A percentile compares a stretch with the other conserved stretches of the same genome.
phyloP scores from a whole-genome alignment of 306 rosid species.

The Vigna reflexopilosa region DNA sequence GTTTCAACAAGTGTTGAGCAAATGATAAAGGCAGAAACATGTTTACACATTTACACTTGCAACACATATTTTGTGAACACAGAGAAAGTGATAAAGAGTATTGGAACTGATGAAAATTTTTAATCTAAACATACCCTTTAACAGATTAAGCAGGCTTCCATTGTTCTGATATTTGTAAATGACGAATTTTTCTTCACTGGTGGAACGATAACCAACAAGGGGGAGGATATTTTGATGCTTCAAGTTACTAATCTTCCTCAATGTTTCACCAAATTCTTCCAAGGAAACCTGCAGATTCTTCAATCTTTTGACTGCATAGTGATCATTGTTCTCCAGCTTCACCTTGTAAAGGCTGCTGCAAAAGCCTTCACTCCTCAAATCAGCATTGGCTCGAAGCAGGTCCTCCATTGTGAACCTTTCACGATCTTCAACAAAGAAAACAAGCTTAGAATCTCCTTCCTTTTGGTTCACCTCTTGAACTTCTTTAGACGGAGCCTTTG shows the following conservation, averaged over 20 bases:
- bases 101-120: slow-evolving; percentile 4
- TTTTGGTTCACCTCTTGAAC: slow-evolving; percentile 42
- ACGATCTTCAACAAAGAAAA: slow-evolving; percentile 70
- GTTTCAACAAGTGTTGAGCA: neutral
- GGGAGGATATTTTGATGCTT: slow-evolving; percentile 77
- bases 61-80: slow-evolving; percentile 3
- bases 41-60: neutral
- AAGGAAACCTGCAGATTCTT: slow-evolving; percentile 69
- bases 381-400: slow-evolving; percentile 66
- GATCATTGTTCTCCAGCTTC: slow-evolving; percentile 53
- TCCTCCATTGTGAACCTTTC: slow-evolving; percentile 75
- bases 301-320: slow-evolving; percentile 75
- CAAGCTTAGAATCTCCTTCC: slow-evolving; percentile 52
- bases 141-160: slow-evolving; percentile 75
- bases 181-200: slow-evolving; percentile 68
- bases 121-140: slow-evolving; percentile 58
- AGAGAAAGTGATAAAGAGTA: neutral
- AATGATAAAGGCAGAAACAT: slow-evolving; percentile 18
- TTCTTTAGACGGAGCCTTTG: slow-evolving; percentile 35
- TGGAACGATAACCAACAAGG: slow-evolving; percentile 60
- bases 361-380: slow-evolving; percentile 61
- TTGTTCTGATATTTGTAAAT: slow-evolving; percentile 76
- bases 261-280: slow-evolving; percentile 62
- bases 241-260: slow-evolving; percentile 59
- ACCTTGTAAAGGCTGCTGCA: slow-evolving; percentile 77